Conservation (phyloP, 2,329 filamentous ascomycete species). For the Epichloe uncinata region DNA sequence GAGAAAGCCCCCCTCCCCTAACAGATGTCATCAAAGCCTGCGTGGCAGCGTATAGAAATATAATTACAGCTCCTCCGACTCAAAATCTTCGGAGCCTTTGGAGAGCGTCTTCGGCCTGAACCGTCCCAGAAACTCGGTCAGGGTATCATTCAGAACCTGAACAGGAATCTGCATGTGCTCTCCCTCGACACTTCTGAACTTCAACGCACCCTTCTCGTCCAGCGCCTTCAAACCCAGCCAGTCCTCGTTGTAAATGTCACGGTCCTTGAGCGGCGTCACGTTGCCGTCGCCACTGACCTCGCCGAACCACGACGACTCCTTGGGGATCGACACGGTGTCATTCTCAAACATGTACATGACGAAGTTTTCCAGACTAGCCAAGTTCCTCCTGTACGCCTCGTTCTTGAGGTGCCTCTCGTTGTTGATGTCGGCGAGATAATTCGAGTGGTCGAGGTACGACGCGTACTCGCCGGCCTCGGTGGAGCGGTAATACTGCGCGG, state of each 20-base stretch:
- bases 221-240: slow-evolving; percentile 78
- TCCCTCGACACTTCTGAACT: slow-evolving; percentile 60
- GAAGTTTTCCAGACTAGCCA: slow-evolving; percentile 59
- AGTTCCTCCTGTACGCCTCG: slow-evolving; percentile 53
- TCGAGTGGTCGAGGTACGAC: slow-evolving; percentile 64
- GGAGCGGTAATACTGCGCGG: slow-evolving; percentile 89
- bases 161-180: slow-evolving; percentile 72
- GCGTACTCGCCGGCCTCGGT: slow-evolving; percentile 46
- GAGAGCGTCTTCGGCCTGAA: slow-evolving; percentile 23
- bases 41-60: no score
- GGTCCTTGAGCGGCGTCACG: slow-evolving; percentile 52
- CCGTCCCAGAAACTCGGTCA: slow-evolving; percentile 53
- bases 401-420: slow-evolving; percentile 77
- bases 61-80: slow-evolving; percentile 25
- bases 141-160: slow-evolving; percentile 50
- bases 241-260: slow-evolving; percentile 72
- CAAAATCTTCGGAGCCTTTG: slow-evolving; percentile 9
- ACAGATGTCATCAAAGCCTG: no score
- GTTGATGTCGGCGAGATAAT: slow-evolving; percentile 91
- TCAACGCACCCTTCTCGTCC: slow-evolving; percentile 65
- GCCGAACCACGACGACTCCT: slow-evolving; percentile 82
- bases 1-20: no score
- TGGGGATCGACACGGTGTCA: slow-evolving; percentile 76
- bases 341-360: slow-evolving; percentile 85
- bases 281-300: slow-evolving; percentile 61